Base-by-base conservation (phyloP, 257 asterid genomes). In the Vinca minor region DNA sequence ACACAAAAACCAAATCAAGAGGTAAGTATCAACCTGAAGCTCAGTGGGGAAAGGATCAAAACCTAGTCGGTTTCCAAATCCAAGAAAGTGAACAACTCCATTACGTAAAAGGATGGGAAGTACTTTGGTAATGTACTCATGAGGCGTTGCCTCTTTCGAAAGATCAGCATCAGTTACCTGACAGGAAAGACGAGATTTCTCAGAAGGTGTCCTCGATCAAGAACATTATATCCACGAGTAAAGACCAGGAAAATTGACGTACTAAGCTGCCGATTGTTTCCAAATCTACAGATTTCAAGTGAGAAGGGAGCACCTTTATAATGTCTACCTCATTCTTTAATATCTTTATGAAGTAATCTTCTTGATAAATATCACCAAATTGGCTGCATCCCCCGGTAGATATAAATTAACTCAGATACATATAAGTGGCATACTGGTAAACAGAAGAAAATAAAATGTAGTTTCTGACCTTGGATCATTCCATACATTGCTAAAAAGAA, bases 401-500 rank as follows among this genome's bases (percentile, higher is more conserved):
- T 25, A 41, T 21, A 61, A 47, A 20, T 63, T 31, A 13, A 64
- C 28, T 28, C 29, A 29, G 9, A 4, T 17, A 28, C 21, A 5
- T 54, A 53, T 23, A 38, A 53, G 63, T 23, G 38, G 55, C 39
- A 21, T 32, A 4, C 8, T 7, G 1, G 45, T 36, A 29, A 50
- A 29, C 5, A 50, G 62, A n/a, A 29, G 61, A 56, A 31, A 56
- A 31, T 47, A 26, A 53, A 25, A 15, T 66, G 56, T 68, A 57
- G 50, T 5, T 59, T 72, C 67, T 12, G 35, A 87, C 99, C 99
- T 93, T 29, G 95, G 92, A 74, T 93, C 97, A 71, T 81, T 84
- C 99, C 99, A 93, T 20, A 93, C 99, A 49, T 85, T 93, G 90
- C 99, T 93, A 62, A 87, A 89, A 35, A 89, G 96, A 77, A 93